Base-by-base conservation (phyloP, 352 stramenopile species). In the Phytophthora quininea region DNA sequence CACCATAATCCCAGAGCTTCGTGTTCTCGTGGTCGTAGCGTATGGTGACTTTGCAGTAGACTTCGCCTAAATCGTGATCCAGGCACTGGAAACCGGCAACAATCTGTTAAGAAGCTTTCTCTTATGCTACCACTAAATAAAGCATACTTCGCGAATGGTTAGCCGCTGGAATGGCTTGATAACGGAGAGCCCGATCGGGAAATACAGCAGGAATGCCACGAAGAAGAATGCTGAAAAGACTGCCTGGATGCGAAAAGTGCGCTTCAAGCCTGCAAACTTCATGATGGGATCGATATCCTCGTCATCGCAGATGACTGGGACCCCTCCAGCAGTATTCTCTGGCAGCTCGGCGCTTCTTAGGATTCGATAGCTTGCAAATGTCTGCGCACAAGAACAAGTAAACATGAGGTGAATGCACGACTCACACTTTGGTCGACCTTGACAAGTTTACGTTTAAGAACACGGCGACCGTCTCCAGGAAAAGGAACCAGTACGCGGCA, bases 401-500 rank as follows among this genome's bases (percentile, higher is more conserved):
- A 61, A 47, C 15, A 43, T 19, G 38, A 37, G 12, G 42, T 32
- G 2, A 51, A n/a, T 33, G n/a, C 5, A 42, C 33, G 14, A 48
- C 11, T 14, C 58, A 43, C 19, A 24, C 19, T 24, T 24, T 24
- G 19, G 19, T 24, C 19, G 19, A 24, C 19, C 19, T 24, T 24
- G 19, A 24, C 19, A 24, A 24, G 19, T 24, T 24, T 73, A 90
- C 84, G 58, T 92, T 90, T 60, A 85, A 68, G 49, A 82, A 79
- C 24, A 90, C 61, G 8, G 82, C 80, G 38, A 87, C 30, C 2
- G 80, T 83, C 62, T 90, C 76, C 52, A 92, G 67, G 46, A 84
- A 64, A 60, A 92, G 90, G 71, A 92, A 90, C 64, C 71, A 89
- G 61, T 89, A 90, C 48, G 81, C 81, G 1, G 74, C 76, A 49